phyloP scores from a whole-genome alignment of 208 protist species.

The Wallacemonas sp. region DNA sequence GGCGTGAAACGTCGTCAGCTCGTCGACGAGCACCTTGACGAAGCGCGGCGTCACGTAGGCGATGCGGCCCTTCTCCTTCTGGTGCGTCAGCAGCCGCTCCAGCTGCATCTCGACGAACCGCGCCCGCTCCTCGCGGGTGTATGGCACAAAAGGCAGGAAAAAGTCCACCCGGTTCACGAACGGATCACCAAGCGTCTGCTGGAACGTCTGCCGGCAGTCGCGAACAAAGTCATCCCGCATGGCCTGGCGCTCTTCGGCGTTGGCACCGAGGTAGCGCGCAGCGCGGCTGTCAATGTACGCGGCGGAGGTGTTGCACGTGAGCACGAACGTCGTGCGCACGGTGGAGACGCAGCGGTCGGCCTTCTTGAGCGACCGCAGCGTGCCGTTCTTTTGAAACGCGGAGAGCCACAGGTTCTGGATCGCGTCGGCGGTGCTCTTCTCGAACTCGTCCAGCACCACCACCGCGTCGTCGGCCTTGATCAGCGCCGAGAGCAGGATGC shows the following conservation, averaged over 20 bases:
- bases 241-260: slow-evolving; percentile 32
- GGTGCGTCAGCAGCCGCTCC: slow-evolving; percentile 53
- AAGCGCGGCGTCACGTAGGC: slow-evolving; percentile 64
- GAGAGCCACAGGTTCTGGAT: slow-evolving; percentile 89
- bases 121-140: slow-evolving; percentile 58
- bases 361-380: slow-evolving; percentile 82
- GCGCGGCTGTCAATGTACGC: slow-evolving; percentile 47
- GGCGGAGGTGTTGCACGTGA: slow-evolving; percentile 79
- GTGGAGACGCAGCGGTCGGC: slow-evolving; percentile 72
- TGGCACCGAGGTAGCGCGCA: slow-evolving; percentile 39
- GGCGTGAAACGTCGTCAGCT: slow-evolving; percentile 72
- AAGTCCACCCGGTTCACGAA: slow-evolving; percentile 87
- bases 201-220: slow-evolving; percentile 56
- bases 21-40: slow-evolving; percentile 42
- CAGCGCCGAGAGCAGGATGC: slow-evolving; percentile 80
- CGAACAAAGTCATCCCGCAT: slow-evolving; percentile 48
- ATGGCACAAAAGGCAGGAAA: slow-evolving; percentile 83
- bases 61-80: slow-evolving; percentile 38
- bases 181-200: slow-evolving; percentile 61
- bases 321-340: slow-evolving; percentile 72
- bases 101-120: slow-evolving; percentile 71
- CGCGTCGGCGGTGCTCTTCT: slow-evolving; percentile 79
- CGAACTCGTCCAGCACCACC: slow-evolving; percentile 88
- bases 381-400: slow-evolving; percentile 86
- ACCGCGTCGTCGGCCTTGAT: slow-evolving; percentile 64